Evolutionary conservation across 306 rosid species (phyloP).

Genomic region (Acacia crassicarpa): DNA sequence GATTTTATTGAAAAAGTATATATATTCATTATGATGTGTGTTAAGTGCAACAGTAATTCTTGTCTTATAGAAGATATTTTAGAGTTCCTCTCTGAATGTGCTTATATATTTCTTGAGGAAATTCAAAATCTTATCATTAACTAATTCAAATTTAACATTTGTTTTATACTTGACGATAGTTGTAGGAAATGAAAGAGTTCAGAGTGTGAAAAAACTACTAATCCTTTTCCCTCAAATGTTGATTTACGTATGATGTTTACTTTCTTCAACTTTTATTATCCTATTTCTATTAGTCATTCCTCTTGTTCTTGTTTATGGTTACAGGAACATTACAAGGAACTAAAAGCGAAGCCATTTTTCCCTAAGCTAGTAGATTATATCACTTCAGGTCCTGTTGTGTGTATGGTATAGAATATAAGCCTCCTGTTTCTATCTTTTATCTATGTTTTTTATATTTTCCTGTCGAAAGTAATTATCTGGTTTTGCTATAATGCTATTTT

Average conservation of each 20-base stretch:
- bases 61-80: neutral
- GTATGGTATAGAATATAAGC: constrained; percentile 62
- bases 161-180: constrained; percentile 21
- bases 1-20: neutral
- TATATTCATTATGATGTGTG: neutral
- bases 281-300: constrained; percentile 8
- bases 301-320: constrained; percentile 32
- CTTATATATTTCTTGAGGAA: neutral
- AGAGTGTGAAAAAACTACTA: too few species aligned
- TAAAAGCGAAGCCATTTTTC: constrained; percentile 79
- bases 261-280: constrained; percentile 11
- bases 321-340: constrained; percentile 96
- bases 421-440: neutral
- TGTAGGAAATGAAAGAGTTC: too few species aligned
- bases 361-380: constrained; percentile 81
- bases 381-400: constrained; percentile 96
- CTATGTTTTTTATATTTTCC: constrained; percentile 14
- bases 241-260: constrained; percentile 10
- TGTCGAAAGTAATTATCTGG: constrained; percentile 21
- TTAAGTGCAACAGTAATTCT: neutral
- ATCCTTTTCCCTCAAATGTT: constrained; percentile 4
- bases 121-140: neutral
- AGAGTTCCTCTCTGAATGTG: neutral
- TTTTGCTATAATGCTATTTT: constrained; percentile 36
- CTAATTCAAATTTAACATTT: neutral